These are phyloP conservation scores for Hypholoma fasciculare DNA, from an alignment of 768 basidiomycete species.

Conservation along the genomic window DNA sequence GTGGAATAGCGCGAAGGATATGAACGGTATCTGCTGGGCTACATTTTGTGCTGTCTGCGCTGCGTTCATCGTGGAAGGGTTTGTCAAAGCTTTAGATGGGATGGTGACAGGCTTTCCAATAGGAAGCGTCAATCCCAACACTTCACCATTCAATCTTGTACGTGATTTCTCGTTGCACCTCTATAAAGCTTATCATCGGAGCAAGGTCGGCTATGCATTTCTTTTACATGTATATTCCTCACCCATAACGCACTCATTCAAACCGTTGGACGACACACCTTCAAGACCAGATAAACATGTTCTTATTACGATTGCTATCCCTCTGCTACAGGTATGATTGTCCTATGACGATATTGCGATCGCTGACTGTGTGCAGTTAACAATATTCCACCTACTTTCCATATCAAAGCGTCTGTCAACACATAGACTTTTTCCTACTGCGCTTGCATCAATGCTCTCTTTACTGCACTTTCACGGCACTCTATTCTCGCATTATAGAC, in stretches of 20 bases:
- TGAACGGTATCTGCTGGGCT: conserved; percentile 69
- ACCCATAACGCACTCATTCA: conserved; percentile 54
- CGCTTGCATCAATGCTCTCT: conserved; percentile 56
- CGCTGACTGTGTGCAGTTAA: conserved; percentile 39
- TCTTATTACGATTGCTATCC: conserved; percentile 70
- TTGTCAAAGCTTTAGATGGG: conserved; percentile 71
- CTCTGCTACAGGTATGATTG: conserved; percentile 62
- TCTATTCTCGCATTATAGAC: conserved; percentile 37
- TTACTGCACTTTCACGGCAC: conserved; percentile 71
- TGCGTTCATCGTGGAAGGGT: conserved; percentile 63
- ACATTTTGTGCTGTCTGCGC: conserved; percentile 70
- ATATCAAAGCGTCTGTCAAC: conserved; percentile 60
- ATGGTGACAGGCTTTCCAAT: conserved; percentile 40
- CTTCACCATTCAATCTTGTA: conserved; percentile 74
- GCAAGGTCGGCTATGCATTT: conserved; percentile 75
- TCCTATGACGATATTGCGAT: not conserved
- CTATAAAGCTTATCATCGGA: conserved; percentile 4
- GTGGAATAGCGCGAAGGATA: conserved; percentile 52
- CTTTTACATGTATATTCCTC: conserved; percentile 74
- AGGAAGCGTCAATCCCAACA: conserved; percentile 39
- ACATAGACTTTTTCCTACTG: conserved; percentile 73
- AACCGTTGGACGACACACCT: conserved; percentile 38
- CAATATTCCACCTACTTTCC: conserved; percentile 66
- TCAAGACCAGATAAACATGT: conserved; percentile 74
- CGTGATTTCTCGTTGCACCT: conserved; percentile 22